Evolutionary conservation across 192 early-diverging fungal species (phyloP).

Genomic region (Coemansia asiatica): DNA sequence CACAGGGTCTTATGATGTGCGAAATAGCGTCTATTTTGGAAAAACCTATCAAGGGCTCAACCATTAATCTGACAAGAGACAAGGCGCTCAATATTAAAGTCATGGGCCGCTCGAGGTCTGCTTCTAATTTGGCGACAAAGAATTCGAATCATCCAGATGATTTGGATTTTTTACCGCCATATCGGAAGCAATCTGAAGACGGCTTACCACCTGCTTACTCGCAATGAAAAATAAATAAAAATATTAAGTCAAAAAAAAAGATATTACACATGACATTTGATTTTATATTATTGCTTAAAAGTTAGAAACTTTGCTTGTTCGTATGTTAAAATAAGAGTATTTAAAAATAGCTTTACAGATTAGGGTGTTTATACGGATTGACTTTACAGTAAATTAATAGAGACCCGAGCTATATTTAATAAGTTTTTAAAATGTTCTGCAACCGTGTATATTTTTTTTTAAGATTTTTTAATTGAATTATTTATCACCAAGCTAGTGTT

Average conservation of each 20-base stretch:
- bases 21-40: constrained; percentile 37
- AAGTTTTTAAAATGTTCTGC: too few species aligned
- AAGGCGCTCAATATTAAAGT: constrained; percentile 44
- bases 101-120: constrained; percentile 37
- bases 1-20: constrained; percentile 37
- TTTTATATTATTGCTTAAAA: too few species aligned
- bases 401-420: too few species aligned
- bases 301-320: too few species aligned
- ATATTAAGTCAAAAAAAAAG: neutral
- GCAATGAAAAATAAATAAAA: neutral
- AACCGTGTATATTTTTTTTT: too few species aligned
- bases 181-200: constrained; percentile 15
- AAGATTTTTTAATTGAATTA: too few species aligned
- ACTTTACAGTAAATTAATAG: too few species aligned
- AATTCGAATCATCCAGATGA: neutral
- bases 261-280: too few species aligned
- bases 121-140: neutral
- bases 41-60: neutral
- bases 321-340: too few species aligned
- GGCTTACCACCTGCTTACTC: constrained; percentile 37
- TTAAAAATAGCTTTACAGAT: too few species aligned
- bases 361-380: too few species aligned
- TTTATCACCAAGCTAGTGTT: too few species aligned
- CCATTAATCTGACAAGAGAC: constrained; percentile 33
- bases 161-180: constrained; percentile 26